Evolutionary conservation across 176 grass and related monocot genomes (phyloP), one percentile per base, ranked within the genome.

Genomic region (Triticum dicoccoides): DNA sequence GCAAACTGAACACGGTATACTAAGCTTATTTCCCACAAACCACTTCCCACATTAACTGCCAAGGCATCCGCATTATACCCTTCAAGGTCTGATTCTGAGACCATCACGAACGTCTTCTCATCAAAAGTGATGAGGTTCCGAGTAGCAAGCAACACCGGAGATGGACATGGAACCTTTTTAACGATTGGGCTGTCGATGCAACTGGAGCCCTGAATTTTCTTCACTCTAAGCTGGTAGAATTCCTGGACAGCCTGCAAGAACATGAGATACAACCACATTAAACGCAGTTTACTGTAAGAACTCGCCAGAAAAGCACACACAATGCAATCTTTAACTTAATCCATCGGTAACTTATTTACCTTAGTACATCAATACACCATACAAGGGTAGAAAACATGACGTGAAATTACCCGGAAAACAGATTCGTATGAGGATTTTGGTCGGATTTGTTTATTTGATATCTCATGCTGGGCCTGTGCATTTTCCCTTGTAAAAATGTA

Each of bases 51-150:
- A 13, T 81, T 87, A 52, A 77, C 52, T 23, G 79, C 65, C 80
- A 89, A 58, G 2, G 65, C 9, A 66, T 90, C 79, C 1, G 51
- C 76, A 42, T 83, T 80, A 59, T 98, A 98, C 71, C 92, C 97
- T 64, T 98, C 90, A 0, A 96, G 79, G 80, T 98, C 97, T 61
- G 97, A 92, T 88, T 91, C 69, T 47, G 94, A 94, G 67, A 98
- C 88, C 82, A 98, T 82, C 41, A 91, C 90, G 10, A 91, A 99
- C 51, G 97, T 85, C 79, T 76, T 87, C 27, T 99, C 94, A 33
- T 99, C 90, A 10, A 99, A 91, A 64, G 88, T 84, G 37, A 92
- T 76, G 12, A 96, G 72, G 7, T 89, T 94, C 32, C 58, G 80
- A 56, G 87, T 54, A 3, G 87, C 51, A 39, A 88, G 79, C 21